Evolutionary conservation across 176 grass and related monocot genomes (phyloP).

Genomic region (Raddia guianensis): DNA sequence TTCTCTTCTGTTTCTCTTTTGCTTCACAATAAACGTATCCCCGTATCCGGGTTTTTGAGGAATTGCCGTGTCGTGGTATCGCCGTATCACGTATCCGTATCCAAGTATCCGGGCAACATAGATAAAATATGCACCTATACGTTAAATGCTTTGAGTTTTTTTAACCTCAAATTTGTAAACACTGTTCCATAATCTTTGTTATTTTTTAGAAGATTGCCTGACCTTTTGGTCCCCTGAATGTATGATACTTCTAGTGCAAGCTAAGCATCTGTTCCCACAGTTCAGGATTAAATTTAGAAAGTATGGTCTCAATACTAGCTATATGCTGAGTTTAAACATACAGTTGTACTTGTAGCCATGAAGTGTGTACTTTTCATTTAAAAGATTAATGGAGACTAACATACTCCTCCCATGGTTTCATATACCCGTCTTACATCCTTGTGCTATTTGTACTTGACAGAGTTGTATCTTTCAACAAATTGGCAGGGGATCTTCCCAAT

Average conservation of each 20-base stretch:
- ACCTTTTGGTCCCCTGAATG: background rate
- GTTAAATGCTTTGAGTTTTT: background rate
- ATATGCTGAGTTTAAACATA: conserved; percentile 8
- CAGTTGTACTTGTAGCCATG: background rate
- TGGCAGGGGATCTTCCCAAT: conserved; percentile 82
- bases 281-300: background rate
- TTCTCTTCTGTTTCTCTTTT: too few species aligned
- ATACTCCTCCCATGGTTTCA: conserved; percentile 33
- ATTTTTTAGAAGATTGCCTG: background rate
- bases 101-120: too few species aligned
- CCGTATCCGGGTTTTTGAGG: too few species aligned
- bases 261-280: background rate
- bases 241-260: background rate
- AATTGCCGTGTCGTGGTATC: too few species aligned
- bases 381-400: background rate
- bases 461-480: conserved; percentile 93
- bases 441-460: conserved; percentile 61
- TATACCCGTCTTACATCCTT: conserved; percentile 36
- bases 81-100: too few species aligned
- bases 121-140: background rate
- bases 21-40: too few species aligned
- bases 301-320: background rate
- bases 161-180: background rate
- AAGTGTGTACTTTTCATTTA: conserved; percentile 1
- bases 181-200: background rate